These are phyloP conservation scores for Solanum piurae DNA, from an alignment of 257 asterid genomes.

Conservation along the genomic window DNA sequence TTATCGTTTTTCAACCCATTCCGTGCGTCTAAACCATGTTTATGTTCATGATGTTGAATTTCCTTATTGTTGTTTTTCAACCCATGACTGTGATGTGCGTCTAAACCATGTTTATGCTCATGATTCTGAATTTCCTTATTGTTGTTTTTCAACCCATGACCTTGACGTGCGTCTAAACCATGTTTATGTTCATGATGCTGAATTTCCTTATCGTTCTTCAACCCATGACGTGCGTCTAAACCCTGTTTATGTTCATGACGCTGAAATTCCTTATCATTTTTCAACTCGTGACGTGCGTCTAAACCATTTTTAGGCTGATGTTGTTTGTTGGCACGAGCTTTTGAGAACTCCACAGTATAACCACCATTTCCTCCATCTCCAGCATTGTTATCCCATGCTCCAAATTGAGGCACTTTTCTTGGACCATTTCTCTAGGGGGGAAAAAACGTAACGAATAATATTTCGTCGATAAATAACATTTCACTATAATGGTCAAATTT, in stretches of 20 bases:
- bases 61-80: not conserved
- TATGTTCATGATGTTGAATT: not conserved
- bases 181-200: not conserved
- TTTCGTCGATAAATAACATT: no score
- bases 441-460: no score
- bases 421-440: not conserved
- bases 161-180: not conserved
- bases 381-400: not conserved
- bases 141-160: not conserved
- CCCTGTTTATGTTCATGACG: not conserved
- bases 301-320: not conserved
- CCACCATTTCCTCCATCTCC: not conserved
- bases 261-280: not conserved
- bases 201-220: not conserved
- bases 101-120: not conserved
- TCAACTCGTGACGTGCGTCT: not conserved
- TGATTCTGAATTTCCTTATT: not conserved
- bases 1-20: not conserved
- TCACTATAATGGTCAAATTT: no score
- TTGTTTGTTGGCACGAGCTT: not conserved
- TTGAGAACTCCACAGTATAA: not conserved
- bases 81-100: not conserved
- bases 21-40: not conserved
- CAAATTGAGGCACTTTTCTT: not conserved
- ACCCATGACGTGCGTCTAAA: not conserved